Evolutionary conservation across 1,139 yeast genomes (phyloP), one percentile per base, ranked within the genome.

Genomic region (Scheffersomyces illinoinensis): DNA sequence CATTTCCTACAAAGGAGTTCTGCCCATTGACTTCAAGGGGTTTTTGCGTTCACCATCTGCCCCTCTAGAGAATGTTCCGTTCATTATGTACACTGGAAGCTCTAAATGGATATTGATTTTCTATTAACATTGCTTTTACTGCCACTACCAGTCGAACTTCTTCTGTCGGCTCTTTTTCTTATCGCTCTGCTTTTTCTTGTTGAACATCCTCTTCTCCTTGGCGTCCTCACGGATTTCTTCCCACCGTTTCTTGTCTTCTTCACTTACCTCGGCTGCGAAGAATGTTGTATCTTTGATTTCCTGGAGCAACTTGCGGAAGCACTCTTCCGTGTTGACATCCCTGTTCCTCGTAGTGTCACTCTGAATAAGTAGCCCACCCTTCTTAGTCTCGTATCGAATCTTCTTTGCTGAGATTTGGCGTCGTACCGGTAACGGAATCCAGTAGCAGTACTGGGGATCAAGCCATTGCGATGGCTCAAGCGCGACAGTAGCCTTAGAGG

Each of bases 401-500:
- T 64, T 75, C 63, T 64, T 70, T 58, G 54, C 66, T 7, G 70
- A 58, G 3, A 89, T 61, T 64, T 86, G 89, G 7, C 71, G 67
- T 56, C 83, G 76, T 1, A 87, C 74, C 1, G 81, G 78, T 4
- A 61, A 62, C 0, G 97, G 96, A 1, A 93, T 81, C 96, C 96
- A 91, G 6, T 66, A 65, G 20, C 82, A 77, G 50, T 64, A 66
- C 47, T 69, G 69, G 0, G 86, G 82, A 2, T 72, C 66, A 10
- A 81, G 75, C 86, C 93, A 85, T 52, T 77, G 72, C 1, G 75
- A 72, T 0, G 79, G 71, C 5, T 72, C 70, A 62, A 91, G 68
- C 3, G 85, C 76, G 14, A 93, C 72, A 0, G 95, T 86, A 3
- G 96, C 97, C 68, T 93, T 93, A 2, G 95, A 85, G 17, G 87